Percentiles rank a stretch among this genome's conserved stretches.
Evolutionary conservation across 768 basidiomycete species (phyloP).

Genomic region (Naganishia onofrii): DNA sequence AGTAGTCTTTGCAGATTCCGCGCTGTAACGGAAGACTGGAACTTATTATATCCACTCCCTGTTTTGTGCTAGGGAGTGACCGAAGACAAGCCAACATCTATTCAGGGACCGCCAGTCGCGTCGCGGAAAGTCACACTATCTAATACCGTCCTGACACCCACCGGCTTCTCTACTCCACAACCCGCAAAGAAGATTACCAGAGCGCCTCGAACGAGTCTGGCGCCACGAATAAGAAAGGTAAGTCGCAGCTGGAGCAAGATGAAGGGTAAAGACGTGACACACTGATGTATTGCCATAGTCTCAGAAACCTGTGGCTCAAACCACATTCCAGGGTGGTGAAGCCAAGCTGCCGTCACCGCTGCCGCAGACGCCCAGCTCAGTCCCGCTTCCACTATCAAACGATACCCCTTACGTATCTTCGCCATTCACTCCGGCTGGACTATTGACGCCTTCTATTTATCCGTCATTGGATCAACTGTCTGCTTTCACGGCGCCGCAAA

Average conservation of each 20-base stretch:
- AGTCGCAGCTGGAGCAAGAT: background rate
- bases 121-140: background rate
- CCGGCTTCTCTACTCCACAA: constrained; percentile 28
- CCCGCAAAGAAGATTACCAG: constrained; percentile 18
- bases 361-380: constrained; percentile 11
- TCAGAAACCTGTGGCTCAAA: background rate
- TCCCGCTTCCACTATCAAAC: constrained; percentile 3
- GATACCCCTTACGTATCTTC: constrained; percentile 8
- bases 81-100: too few species aligned
- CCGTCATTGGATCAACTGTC: constrained; percentile 12
- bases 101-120: background rate
- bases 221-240: constrained; percentile 30
- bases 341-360: background rate
- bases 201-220: constrained; percentile 32
- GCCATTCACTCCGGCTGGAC: constrained; percentile 14
- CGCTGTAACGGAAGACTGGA: background rate
- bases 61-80: background rate
- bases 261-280: background rate
- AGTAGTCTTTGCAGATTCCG: background rate
- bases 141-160: background rate
- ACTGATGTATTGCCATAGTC: background rate
- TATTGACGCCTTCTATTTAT: constrained; percentile 2
- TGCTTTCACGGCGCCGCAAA: constrained; percentile 2
- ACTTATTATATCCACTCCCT: background rate
- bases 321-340: background rate